Evolutionary conservation across 805 yeast genomes (phyloP), one percentile per base, ranked within the genome.

Genomic region (Hanseniaspora valbyensis): DNA sequence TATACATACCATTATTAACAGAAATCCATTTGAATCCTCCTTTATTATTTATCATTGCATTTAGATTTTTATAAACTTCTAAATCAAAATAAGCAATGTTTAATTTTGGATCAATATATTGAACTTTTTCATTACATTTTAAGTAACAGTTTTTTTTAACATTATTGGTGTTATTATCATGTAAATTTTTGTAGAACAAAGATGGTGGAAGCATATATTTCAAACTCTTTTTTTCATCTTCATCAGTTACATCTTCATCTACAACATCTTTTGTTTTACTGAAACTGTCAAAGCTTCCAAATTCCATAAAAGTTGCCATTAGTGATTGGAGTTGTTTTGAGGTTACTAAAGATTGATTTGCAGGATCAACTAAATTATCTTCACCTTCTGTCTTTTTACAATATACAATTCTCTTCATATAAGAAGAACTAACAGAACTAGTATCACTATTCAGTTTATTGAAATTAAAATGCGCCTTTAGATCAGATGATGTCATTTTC

Each of bases 81-180:
- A 87, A 83, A 55, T 81, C 81, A 44, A 81, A 74, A 65, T 92
- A 92, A 1, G 95, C 94, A 48, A 92, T 76, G 33, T 95, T 95
- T 26, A 83, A 79, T 33, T 77, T 73, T 0, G 97, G 97, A 68
- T 90, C 97, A 55, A 83, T 80, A 64, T 86, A 90, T 59, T 78
- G 75, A 36, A 66, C 63, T 16, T 92, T 95, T 42, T 79, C 80
- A 37, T 39, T 48, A 19, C 10, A 44, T 74, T 74, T 48, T 4
- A 48, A 16, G 26, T 29, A 40, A 33, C 51, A 48, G n/a, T 33
- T 48, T 25, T 48, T 48, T 30, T 40, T 48, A 82, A 78, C 16
- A 90, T 90, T 2, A 79, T 70, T 2, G 90, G 92, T 1, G 90
- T 83, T 50, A 77, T 79, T 0, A 90, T 83, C 22, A 69, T 73